These are phyloP conservation scores for Neonectria punicea DNA, from an alignment of 2,329 filamentous ascomycete genomes.

Conservation along the genomic window DNA sequence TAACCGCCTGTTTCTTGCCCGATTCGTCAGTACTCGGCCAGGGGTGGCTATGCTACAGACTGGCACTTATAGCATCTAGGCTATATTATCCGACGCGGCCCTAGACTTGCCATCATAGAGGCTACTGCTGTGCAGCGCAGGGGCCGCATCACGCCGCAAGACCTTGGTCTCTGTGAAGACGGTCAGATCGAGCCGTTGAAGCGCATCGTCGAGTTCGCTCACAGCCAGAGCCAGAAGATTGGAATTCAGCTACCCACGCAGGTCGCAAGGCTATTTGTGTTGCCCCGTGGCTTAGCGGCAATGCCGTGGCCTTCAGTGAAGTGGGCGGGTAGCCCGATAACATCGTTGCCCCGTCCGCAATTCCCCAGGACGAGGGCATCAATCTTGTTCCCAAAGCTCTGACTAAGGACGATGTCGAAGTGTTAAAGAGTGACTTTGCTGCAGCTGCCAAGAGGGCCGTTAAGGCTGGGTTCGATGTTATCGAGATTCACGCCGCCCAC, in stretches of 20 bases:
- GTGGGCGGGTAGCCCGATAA: constrained; percentile 63
- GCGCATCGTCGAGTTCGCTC: constrained; percentile 69
- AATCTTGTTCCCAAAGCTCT: constrained; percentile 71
- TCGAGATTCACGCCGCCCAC: constrained; percentile 83
- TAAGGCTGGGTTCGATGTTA: constrained; percentile 72
- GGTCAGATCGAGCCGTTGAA: constrained; percentile 70
- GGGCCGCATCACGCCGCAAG: constrained; percentile 79
- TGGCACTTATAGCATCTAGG: constrained; percentile 82
- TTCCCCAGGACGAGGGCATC: constrained; percentile 63
- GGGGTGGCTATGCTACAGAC: constrained; percentile 67
- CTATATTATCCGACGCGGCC: constrained; percentile 74
- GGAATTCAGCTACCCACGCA: constrained; percentile 82
- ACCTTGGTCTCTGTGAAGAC: constrained; percentile 76
- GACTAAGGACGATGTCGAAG: constrained; percentile 70
- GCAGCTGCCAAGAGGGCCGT: constrained; percentile 66
- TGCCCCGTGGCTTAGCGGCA: constrained; percentile 67
- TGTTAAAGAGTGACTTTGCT: constrained; percentile 69
- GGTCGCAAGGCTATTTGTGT: constrained; percentile 70
- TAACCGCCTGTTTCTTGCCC: not conserved
- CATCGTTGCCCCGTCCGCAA: constrained; percentile 55
- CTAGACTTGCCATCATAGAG: constrained; percentile 74
- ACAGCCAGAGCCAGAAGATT: constrained; percentile 69
- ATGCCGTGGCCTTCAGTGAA: constrained; percentile 59
- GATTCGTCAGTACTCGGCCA: not conserved
- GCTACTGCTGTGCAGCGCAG: constrained; percentile 72